These are phyloP conservation scores for Xylaria intraflava DNA, from an alignment of 495 filamentous ascomycete genomes.

Conservation along the genomic window DNA sequence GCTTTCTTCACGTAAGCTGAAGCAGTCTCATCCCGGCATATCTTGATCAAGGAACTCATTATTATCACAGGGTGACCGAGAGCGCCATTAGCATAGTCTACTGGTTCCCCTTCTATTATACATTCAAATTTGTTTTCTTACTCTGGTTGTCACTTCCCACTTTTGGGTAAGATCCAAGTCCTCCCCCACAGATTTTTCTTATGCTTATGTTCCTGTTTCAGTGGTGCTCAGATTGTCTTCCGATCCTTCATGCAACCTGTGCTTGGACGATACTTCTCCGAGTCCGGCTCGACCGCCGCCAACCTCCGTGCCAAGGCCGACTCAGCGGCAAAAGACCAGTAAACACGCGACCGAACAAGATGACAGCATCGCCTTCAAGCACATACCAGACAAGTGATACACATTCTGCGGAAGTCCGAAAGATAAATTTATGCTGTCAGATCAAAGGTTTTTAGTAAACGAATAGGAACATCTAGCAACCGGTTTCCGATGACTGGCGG, in stretches of 20 bases:
- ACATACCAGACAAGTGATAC: conserved; percentile 2
- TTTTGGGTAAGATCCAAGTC: conserved; percentile 60
- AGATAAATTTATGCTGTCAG: conserved; percentile 8
- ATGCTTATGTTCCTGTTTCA: conserved; percentile 37
- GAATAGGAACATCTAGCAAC: not conserved
- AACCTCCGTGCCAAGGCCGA: conserved; percentile 90
- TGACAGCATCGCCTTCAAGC: conserved; percentile 8
- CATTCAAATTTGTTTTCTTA: conserved; percentile 96
- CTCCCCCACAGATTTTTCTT: conserved; percentile 1
- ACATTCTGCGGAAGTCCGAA: not conserved
- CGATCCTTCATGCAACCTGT: conserved; percentile 88
- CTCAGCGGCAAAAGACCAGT: conserved; percentile 56
- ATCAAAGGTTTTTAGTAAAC: not conserved
- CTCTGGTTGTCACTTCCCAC: conserved; percentile 96
- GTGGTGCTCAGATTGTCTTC: conserved; percentile 95
- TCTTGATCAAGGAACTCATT: not conserved
- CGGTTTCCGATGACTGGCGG: not conserved
- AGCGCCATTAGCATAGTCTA: conserved; percentile 89
- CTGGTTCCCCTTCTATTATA: conserved; percentile 99
- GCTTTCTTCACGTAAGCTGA: conserved; percentile 70
- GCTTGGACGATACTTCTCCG: conserved; percentile 81
- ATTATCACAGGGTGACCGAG: conserved; percentile 64
- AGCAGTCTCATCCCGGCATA: not conserved
- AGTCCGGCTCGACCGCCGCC: conserved; percentile 67
- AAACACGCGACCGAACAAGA: conserved; percentile 17